A percentile compares a stretch with the other conserved stretches of the same genome.
phyloP scores from a whole-genome alignment of 176 grass and related monocot genomes.

The Tillandsia fasciculata region DNA sequence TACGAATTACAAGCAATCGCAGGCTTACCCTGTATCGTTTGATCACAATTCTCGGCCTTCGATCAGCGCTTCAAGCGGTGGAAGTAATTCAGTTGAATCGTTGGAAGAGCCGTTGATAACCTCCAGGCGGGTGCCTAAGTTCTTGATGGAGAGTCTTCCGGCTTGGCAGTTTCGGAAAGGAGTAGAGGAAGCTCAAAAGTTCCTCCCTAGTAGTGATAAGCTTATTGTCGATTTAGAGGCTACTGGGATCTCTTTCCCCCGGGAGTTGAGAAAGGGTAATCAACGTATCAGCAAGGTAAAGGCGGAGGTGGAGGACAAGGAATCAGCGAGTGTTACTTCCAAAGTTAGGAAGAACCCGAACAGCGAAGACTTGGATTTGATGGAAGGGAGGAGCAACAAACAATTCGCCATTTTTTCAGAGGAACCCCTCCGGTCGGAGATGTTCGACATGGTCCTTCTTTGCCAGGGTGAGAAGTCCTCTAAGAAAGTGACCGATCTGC shows the following conservation, averaged over 20 bases:
- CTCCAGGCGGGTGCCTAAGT: conserved; percentile 41
- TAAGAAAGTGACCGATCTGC: conserved; percentile 46
- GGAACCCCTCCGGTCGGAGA: conserved; percentile 61
- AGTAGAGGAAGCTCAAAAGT: conserved; percentile 62
- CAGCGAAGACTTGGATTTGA: conserved; percentile 67
- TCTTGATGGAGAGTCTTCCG: conserved; percentile 70
- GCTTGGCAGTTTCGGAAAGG: conserved; percentile 92
- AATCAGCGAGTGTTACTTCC: conserved; percentile 21
- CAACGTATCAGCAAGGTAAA: conserved; percentile 12
- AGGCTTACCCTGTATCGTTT: conserved; percentile 6
- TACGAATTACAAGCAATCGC: conserved; percentile 12
- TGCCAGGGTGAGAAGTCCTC: conserved; percentile 39
- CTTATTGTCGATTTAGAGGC: conserved; percentile 42
- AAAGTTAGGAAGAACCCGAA: conserved; percentile 41
- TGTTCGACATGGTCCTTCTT: conserved; percentile 72
- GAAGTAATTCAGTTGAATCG: conserved; percentile 7
- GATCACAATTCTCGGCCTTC: conserved; percentile 18
- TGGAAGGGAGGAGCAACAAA: conserved; percentile 70
- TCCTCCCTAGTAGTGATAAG: conserved; percentile 39
- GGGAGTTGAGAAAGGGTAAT: conserved; percentile 17
- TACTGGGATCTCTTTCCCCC: conserved; percentile 18
- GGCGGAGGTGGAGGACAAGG: conserved; percentile 29
- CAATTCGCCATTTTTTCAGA: conserved; percentile 71
- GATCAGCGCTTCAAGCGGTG: conserved; percentile 20
- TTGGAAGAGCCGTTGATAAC: conserved; percentile 65